Percentiles rank a stretch among this genome's conserved stretches.
phyloP scores from a whole-genome alignment of 805 yeast species.

The Torulaspora maleeae region DNA sequence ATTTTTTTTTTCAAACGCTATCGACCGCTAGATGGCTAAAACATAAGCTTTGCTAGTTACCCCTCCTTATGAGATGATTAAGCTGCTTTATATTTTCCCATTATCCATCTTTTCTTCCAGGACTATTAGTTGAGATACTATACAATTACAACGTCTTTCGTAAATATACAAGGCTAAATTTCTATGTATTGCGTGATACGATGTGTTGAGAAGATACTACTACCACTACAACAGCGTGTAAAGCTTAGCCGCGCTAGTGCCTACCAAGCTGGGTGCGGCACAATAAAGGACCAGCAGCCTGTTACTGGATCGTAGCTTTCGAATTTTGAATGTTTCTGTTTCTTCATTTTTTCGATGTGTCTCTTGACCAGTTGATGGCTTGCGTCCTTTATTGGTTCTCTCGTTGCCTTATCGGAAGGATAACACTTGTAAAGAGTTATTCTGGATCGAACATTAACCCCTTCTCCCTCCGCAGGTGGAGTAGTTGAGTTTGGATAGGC shows the following conservation, averaged over 20 bases:
- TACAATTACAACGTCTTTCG: conserved; percentile 1
- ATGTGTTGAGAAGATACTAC: not conserved
- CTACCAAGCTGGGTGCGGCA: conserved; percentile 20
- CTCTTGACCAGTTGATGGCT: conserved; percentile 63
- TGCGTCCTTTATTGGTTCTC: conserved; percentile 70
- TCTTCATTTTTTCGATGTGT: conserved; percentile 65
- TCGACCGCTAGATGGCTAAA: too few relatives aligned
- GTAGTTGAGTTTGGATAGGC: conserved; percentile 64
- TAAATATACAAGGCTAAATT: not conserved
- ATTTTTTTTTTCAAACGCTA: too few relatives aligned
- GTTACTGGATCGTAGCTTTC: conserved; percentile 70
- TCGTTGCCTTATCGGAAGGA: conserved; percentile 69
- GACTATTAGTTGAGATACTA: not conserved
- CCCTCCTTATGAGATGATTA: too few relatives aligned
- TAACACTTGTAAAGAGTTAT: conserved; percentile 75
- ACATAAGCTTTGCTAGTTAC: too few relatives aligned
- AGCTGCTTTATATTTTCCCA: too few relatives aligned
- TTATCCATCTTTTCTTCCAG: too few relatives aligned
- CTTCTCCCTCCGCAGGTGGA: conserved; percentile 69
- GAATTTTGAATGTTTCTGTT: conserved; percentile 52
- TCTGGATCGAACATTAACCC: conserved; percentile 70
- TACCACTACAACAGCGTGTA: not conserved
- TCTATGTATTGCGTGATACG: not conserved
- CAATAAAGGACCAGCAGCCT: conserved; percentile 65
- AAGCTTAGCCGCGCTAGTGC: not conserved